Evolutionary conservation across 73 alveolate species (phyloP).

Genomic region (Paramecium primaurelia): DNA sequence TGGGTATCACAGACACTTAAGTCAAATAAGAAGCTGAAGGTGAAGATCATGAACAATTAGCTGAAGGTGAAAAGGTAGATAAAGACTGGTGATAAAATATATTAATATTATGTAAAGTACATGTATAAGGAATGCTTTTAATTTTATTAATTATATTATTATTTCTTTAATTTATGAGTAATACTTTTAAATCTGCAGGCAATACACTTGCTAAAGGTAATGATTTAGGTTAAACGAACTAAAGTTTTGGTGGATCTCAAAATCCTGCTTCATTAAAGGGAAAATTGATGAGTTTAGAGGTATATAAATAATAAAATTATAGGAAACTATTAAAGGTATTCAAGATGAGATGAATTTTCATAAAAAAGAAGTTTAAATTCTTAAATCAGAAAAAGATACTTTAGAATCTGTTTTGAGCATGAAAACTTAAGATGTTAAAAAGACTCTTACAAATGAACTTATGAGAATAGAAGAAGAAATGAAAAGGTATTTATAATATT

Average conservation of each 20-base stretch:
- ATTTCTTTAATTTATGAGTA: background rate
- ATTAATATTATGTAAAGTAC: slow-evolving; percentile 21
- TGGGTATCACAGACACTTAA: background rate
- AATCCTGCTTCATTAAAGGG: slow-evolving; percentile 81
- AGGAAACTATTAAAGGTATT: slow-evolving; percentile 85
- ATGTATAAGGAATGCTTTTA: background rate
- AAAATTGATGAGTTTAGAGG: slow-evolving; percentile 66
- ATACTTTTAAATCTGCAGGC: background rate
- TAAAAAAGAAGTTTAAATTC: slow-evolving; percentile 87
- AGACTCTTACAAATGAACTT: slow-evolving; percentile 71
- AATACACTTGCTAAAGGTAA: slow-evolving; percentile 10
- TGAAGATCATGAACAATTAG: background rate
- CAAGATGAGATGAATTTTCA: slow-evolving; percentile 94
- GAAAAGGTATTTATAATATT: slow-evolving; percentile 67
- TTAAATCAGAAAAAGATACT: slow-evolving; percentile 94
- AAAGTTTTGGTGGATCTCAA: slow-evolving; percentile 57
- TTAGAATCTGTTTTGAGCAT: slow-evolving; percentile 89
- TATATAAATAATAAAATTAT: background rate
- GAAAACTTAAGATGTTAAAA: slow-evolving; percentile 95
- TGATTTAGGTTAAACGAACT: slow-evolving; percentile 39
- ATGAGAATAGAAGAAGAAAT: slow-evolving; percentile 95
- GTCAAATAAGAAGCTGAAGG: slow-evolving; percentile 54
- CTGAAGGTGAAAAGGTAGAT: background rate
- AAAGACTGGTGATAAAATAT: slow-evolving; percentile 11
- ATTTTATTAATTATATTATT: background rate